Conservation (phyloP, 2,329 filamentous ascomycete species). For the Pseudogymnoascus sp. region DNA sequence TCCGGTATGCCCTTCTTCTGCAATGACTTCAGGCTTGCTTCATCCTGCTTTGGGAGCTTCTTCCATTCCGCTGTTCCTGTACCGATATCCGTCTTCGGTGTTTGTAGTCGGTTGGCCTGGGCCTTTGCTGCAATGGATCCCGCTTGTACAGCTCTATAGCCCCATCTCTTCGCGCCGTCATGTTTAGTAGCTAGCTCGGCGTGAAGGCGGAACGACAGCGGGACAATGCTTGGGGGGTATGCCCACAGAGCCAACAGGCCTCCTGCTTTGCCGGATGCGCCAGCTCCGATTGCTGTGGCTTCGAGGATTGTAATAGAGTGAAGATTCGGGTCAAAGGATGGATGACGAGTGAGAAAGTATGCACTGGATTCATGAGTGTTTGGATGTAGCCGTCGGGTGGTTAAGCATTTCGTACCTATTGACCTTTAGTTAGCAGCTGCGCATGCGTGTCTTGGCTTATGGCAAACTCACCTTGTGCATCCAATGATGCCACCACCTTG, state of each 20-base stretch:
- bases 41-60: constrained; percentile 28
- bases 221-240: constrained; percentile 73
- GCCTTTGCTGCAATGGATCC: constrained; percentile 30
- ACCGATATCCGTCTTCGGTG: constrained; percentile 36
- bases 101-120: constrained; percentile 23
- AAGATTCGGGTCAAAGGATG: constrained; percentile 62
- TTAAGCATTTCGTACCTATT: neutral
- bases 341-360: constrained; percentile 81
- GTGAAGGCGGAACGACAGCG: constrained; percentile 75
- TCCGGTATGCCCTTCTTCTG: constrained; percentile 37
- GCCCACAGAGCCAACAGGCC: constrained; percentile 84
- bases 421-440: neutral
- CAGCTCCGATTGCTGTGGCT: constrained; percentile 71
- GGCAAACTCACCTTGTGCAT: constrained; percentile 37
- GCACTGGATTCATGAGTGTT: constrained; percentile 47
- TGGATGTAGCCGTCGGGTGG: neutral
- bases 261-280: constrained; percentile 86
- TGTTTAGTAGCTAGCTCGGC: constrained; percentile 72
- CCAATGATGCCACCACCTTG: constrained; percentile 77
- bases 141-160: constrained; percentile 50
- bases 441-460: neutral
- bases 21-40: constrained; percentile 10
- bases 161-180: constrained; percentile 68
- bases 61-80: constrained; percentile 36
- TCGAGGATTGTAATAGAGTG: constrained; percentile 80